These are phyloP conservation scores for Penicillium silybi DNA, from an alignment of 495 filamentous ascomycete genomes.

Conservation along the genomic window DNA sequence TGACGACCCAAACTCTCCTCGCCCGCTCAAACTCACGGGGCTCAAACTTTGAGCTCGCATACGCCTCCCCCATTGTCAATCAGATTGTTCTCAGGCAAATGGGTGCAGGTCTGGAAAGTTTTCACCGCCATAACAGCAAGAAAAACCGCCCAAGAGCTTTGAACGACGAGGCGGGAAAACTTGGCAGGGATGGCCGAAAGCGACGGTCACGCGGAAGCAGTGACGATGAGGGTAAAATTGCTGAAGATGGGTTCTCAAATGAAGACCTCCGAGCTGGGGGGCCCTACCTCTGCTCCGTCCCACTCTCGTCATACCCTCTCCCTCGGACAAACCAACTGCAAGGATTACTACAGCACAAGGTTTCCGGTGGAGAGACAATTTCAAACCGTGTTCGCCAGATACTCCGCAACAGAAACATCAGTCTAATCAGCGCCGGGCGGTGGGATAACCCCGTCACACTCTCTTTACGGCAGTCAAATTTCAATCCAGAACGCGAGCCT, in stretches of 20 bases:
- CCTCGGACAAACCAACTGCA: no score
- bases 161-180: background rate
- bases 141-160: background rate
- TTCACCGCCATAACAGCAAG: background rate
- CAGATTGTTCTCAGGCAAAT: background rate
- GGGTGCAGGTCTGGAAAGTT: background rate
- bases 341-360: no score
- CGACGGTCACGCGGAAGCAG: background rate
- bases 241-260: background rate
- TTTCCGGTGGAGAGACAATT: no score
- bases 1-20: no score
- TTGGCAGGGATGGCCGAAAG: background rate
- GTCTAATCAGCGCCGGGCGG: no score
- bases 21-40: background rate
- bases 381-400: no score
- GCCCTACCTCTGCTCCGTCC: constrained; percentile 5
- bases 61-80: background rate
- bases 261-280: constrained; percentile 7
- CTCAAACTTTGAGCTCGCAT: background rate
- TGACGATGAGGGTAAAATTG: constrained; percentile 1
- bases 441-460: no score
- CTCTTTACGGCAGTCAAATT: background rate
- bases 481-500: background rate
- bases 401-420: no score
- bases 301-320: background rate